phyloP scores from a whole-genome alignment of 306 rosid species.

The Cajanus cajan region DNA sequence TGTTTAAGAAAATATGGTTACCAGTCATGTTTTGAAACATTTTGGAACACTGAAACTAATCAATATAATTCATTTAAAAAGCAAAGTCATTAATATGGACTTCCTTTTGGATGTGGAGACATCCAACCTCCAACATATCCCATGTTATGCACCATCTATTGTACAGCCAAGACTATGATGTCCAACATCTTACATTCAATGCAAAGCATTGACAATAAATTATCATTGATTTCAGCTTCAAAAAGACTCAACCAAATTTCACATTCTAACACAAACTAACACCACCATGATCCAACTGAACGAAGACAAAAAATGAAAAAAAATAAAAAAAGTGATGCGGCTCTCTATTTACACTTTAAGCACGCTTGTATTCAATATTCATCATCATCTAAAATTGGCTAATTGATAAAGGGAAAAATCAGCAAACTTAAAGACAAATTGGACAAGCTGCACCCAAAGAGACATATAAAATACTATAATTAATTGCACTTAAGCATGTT shows the following conservation, averaged over 20 bases:
- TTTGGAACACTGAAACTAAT: background rate
- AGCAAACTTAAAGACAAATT: background rate
- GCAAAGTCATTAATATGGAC: background rate
- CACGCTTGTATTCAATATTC: background rate
- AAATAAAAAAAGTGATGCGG: too few relatives aligned
- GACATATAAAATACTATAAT: background rate
- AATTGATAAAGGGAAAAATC: background rate
- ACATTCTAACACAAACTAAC: background rate
- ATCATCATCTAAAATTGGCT: background rate
- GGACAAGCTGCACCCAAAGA: background rate
- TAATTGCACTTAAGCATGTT: background rate
- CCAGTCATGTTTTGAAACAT: background rate
- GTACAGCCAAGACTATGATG: background rate
- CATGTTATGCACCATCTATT: background rate
- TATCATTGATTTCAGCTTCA: background rate
- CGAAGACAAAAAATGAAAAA: background rate
- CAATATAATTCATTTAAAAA: background rate
- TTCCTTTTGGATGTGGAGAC: background rate
- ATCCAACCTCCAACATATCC: background rate
- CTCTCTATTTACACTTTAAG: background rate
- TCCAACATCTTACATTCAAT: background rate
- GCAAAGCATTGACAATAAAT: background rate
- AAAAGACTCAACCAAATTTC: background rate
- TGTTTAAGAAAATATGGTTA: background rate
- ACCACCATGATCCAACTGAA: background rate